phyloP scores from a whole-genome alignment of 495 filamentous ascomycete species.

The Filosporella fistucella region DNA sequence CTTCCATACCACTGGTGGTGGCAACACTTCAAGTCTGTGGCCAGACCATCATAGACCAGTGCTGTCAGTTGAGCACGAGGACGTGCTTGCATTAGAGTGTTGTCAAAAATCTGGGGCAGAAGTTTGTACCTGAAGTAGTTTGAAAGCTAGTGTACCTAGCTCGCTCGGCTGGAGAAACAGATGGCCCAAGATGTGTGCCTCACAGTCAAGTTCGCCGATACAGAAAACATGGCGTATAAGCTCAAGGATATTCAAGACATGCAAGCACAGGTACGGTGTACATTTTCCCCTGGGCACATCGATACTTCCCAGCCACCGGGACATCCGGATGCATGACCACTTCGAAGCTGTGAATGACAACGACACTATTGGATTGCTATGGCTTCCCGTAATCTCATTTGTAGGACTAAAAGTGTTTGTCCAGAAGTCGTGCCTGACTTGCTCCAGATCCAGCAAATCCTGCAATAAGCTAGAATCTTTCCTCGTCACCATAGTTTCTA shows the following conservation, averaged over 20 bases:
- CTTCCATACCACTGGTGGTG: not conserved
- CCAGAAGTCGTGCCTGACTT: not conserved
- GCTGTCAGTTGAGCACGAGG: not conserved
- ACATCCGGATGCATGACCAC: not conserved
- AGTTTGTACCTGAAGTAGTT: not conserved
- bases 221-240: not conserved
- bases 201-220: not conserved
- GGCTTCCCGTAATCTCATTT: not conserved
- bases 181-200: not conserved
- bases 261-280: not conserved
- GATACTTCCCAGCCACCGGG: not conserved
- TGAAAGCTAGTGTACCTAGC: not conserved
- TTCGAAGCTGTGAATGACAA: not conserved
- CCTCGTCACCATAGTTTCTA: not conserved
- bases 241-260: not conserved
- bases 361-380: not conserved
- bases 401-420: not conserved
- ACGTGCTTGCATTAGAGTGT: not conserved
- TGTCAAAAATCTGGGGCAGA: not conserved
- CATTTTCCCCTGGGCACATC: not conserved
- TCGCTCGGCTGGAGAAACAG: not conserved
- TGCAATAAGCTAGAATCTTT: not conserved
- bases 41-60: no score
- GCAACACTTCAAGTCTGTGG: not conserved
- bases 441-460: not conserved